These are phyloP conservation scores for Ceratobasidium sp. DNA, from an alignment of 1,284 basidiomycete genomes.

Conservation along the genomic window DNA sequence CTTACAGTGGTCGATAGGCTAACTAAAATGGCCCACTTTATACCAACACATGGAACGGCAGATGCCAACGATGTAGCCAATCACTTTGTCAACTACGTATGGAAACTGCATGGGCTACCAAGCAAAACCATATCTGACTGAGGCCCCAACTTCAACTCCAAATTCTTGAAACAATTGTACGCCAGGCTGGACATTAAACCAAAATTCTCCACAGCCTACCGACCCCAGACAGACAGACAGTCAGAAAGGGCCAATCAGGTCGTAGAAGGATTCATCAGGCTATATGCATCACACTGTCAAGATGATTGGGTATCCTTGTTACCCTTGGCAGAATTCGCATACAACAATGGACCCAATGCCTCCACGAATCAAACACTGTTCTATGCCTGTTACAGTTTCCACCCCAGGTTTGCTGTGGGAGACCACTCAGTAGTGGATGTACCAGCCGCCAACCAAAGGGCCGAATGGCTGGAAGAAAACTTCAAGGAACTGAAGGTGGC, in stretches of 20 bases:
- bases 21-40: constrained; percentile 42
- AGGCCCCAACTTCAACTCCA: constrained; percentile 45
- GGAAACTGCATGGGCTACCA: constrained; percentile 25
- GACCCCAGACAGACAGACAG: constrained; percentile 52
- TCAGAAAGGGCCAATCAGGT: constrained; percentile 51
- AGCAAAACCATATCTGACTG: constrained; percentile 10
- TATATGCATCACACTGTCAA: constrained; percentile 41
- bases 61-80: not conserved
- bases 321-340: no score
- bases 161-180: constrained; percentile 45
- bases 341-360: no score
- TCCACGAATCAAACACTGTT: no score
- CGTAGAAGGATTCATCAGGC: constrained; percentile 47
- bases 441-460: no score
- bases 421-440: no score
- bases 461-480: no score
- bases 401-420: no score
- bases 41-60: constrained; percentile 18
- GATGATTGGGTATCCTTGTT: no score
- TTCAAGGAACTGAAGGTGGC: no score
- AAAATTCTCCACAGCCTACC: no score
- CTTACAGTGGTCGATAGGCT: not conserved
- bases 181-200: constrained; percentile 42
- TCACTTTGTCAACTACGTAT: constrained; percentile 2
- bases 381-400: no score